Evolutionary conservation across 345 rosid genomes (phyloP).

Genomic region (Eucalyptus cloeziana): DNA sequence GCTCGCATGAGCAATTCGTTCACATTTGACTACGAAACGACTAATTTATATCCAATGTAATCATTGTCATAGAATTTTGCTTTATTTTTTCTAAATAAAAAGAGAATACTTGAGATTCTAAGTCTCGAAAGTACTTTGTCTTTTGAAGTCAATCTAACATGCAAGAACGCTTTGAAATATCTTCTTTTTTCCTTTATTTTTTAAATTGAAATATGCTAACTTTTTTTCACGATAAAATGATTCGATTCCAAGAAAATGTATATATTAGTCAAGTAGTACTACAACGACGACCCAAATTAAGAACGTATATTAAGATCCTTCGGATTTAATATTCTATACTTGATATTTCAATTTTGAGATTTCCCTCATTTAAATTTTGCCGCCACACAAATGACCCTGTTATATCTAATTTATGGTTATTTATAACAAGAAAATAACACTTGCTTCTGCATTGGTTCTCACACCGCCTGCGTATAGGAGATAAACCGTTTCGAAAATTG

Average conservation of each 20-base stretch:
- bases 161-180: neutral
- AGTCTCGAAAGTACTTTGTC: neutral
- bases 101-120: neutral
- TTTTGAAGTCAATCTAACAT: neutral
- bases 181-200: neutral
- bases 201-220: neutral
- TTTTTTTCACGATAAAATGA: neutral
- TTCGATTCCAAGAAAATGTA: neutral
- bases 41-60: neutral
- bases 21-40: neutral
- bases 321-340: rapidly evolving
- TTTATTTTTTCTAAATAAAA: neutral
- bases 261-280: neutral
- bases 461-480: too few species aligned
- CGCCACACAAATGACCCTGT: too few species aligned
- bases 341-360: neutral
- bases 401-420: neutral
- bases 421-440: neutral
- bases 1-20: neutral
- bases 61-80: neutral
- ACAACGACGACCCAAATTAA: neutral
- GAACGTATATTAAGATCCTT: neutral
- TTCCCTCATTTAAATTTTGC: neutral
- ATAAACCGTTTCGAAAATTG: neutral
- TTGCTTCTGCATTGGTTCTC: neutral